phyloP scores from a whole-genome alignment of 1,284 basidiomycete species.

The Melampsora medusae region DNA sequence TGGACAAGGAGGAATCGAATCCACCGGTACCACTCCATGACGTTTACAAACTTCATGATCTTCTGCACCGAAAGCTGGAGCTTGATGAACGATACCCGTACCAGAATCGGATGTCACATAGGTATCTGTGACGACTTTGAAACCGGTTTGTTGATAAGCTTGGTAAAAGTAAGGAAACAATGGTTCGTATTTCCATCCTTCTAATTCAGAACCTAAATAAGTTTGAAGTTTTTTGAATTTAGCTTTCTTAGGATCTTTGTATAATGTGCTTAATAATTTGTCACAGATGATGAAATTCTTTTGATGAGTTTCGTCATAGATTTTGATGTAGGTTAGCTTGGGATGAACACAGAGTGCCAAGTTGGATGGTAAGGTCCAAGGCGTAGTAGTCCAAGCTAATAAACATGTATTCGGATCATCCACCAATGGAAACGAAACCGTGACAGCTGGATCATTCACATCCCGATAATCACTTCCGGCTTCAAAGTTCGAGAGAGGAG shows the following conservation, averaged over 20 bases:
- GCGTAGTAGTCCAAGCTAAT: constrained; percentile 98
- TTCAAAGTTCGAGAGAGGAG: constrained; percentile 97
- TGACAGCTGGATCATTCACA: constrained; percentile 90
- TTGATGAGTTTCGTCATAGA: constrained; percentile 83
- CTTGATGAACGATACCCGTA: constrained; percentile 98
- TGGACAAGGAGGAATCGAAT: constrained; percentile 94
- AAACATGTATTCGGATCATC: constrained; percentile 88
- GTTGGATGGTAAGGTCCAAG: constrained; percentile 97
- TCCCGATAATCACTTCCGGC: constrained; percentile 90
- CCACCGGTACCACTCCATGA: constrained; percentile 73
- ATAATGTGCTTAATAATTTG: constrained; percentile 78
- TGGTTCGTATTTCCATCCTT: constrained; percentile 93
- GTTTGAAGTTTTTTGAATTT: constrained; percentile 87
- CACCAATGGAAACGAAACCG: constrained; percentile 85
- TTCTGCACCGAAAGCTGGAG: constrained; percentile 97
- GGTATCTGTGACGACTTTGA: constrained; percentile 81
- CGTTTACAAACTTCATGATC: constrained; percentile 90
- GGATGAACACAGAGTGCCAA: constrained; percentile 93
- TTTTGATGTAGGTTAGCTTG: constrained; percentile 93
- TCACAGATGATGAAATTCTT: constrained; percentile 93
- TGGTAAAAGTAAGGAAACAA: constrained; percentile 96
- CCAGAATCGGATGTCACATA: constrained; percentile 93
- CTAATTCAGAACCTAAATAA: constrained; percentile 87
- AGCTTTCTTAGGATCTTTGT: constrained; percentile 97
- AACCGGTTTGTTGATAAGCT: constrained; percentile 86